phyloP scores from a whole-genome alignment of 108 stramenopile genomes.

The Nitzschia putrida region DNA sequence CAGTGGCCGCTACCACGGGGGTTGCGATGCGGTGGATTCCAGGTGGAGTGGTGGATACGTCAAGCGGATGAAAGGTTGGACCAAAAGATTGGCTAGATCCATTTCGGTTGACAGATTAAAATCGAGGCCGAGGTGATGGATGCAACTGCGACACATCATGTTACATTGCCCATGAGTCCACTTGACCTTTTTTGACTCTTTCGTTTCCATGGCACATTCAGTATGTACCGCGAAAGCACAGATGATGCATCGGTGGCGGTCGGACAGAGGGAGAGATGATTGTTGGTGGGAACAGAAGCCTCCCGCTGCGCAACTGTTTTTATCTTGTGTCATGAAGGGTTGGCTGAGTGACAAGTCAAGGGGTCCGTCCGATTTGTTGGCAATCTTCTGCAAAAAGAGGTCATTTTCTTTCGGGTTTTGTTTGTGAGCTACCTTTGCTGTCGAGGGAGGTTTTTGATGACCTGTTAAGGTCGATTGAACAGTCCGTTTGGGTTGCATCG shows the following conservation, averaged over 20 bases:
- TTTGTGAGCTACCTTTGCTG: not conserved
- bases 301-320: not conserved
- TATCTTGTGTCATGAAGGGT: not conserved
- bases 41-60: not conserved
- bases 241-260: not conserved
- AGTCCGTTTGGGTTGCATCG: not conserved
- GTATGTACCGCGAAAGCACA: not conserved
- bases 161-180: not conserved
- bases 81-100: not conserved
- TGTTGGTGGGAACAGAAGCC: not conserved
- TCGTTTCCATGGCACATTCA: not conserved
- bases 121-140: not conserved
- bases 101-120: not conserved
- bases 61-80: not conserved
- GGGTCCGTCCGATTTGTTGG: not conserved
- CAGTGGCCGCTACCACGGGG: too few species aligned
- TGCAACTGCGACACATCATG: not conserved
- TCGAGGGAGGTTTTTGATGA: not conserved
- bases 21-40: too few species aligned
- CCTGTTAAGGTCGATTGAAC: not conserved
- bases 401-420: not conserved
- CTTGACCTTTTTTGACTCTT: not conserved
- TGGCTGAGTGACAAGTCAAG: not conserved
- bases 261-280: not conserved
- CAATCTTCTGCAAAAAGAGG: not conserved